These are phyloP conservation scores for Helminthosporium solani DNA, from an alignment of 2,329 filamentous ascomycete species.

Conservation along the genomic window DNA sequence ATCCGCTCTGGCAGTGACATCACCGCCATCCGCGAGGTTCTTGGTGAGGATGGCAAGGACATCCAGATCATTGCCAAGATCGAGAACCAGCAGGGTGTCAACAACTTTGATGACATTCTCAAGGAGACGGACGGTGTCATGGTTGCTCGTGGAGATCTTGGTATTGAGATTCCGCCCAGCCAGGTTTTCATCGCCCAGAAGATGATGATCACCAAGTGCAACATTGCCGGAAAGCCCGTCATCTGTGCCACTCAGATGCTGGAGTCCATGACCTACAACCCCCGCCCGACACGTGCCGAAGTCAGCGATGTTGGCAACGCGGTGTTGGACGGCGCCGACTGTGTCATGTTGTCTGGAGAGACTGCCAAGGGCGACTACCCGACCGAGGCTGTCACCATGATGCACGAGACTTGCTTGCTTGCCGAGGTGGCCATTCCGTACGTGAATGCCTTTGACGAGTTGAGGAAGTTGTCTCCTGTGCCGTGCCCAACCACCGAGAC, in stretches of 20 bases:
- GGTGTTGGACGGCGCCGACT: conserved; percentile 95
- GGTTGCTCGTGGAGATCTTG: conserved; percentile 97
- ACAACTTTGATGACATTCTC: conserved; percentile 99
- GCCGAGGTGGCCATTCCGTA: conserved; percentile 98
- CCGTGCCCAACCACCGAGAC: conserved; percentile 89
- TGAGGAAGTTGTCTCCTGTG: conserved; percentile 78
- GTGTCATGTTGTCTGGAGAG: conserved; percentile 99
- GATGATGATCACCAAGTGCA: conserved; percentile 99
- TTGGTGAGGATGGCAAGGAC: conserved; percentile 88
- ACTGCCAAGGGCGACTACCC: conserved; percentile 98
- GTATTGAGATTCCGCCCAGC: conserved; percentile 97
- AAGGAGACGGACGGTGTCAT: conserved; percentile 97
- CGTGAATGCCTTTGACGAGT: conserved; percentile 93
- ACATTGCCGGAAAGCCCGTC: conserved; percentile 96
- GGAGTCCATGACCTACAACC: conserved; percentile 99
- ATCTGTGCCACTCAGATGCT: conserved; percentile 99
- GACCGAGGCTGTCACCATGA: conserved; percentile 88
- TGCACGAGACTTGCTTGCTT: conserved; percentile 96
- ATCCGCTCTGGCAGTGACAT: conserved; percentile 95
- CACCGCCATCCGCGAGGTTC: conserved; percentile 83
- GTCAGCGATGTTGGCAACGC: conserved; percentile 98
- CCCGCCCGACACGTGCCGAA: conserved; percentile 94
- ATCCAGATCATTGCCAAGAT: conserved; percentile 99
- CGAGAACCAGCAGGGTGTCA: conserved; percentile 98
- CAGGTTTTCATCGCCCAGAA: conserved; percentile 99